Conservation (phyloP, 495 filamentous ascomycete genomes). For the Xylaria sp. region DNA sequence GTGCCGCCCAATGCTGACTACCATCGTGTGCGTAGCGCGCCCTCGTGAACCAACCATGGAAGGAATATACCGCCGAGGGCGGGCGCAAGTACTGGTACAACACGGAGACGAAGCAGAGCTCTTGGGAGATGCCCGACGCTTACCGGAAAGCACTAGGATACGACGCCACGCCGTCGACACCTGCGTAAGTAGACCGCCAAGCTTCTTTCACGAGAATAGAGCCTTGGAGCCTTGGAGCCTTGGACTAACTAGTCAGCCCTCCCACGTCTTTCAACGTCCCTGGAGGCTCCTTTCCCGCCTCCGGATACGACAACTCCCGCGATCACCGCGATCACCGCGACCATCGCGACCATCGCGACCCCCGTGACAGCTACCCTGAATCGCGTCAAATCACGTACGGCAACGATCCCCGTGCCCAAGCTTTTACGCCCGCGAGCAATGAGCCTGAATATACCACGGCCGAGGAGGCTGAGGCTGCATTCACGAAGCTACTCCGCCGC, state of each 20-base stretch:
- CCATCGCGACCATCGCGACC: constrained; percentile 42
- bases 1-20: constrained; percentile 12
- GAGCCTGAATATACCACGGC: constrained; percentile 84
- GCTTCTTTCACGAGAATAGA: background rate
- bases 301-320: constrained; percentile 42
- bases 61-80: constrained; percentile 84
- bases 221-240: too few species aligned
- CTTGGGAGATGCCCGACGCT: constrained; percentile 91
- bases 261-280: constrained; percentile 72
- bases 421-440: constrained; percentile 67
- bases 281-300: constrained; percentile 56
- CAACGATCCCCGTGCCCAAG: constrained; percentile 67
- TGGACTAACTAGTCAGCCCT: constrained; percentile 52
- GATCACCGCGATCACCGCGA: constrained; percentile 39
- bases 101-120: constrained; percentile 86
- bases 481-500: constrained; percentile 87
- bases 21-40: constrained; percentile 66
- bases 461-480: constrained; percentile 94
- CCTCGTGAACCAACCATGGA: constrained; percentile 85
- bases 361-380: constrained; percentile 63
- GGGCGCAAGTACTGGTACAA: constrained; percentile 96
- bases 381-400: constrained; percentile 74
- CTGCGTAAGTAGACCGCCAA: constrained; percentile 62
- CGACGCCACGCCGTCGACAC: constrained; percentile 55
- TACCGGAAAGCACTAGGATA: constrained; percentile 74